Conservation (phyloP, 2,329 filamentous ascomycete species). For the Neofusicoccum ribis region DNA sequence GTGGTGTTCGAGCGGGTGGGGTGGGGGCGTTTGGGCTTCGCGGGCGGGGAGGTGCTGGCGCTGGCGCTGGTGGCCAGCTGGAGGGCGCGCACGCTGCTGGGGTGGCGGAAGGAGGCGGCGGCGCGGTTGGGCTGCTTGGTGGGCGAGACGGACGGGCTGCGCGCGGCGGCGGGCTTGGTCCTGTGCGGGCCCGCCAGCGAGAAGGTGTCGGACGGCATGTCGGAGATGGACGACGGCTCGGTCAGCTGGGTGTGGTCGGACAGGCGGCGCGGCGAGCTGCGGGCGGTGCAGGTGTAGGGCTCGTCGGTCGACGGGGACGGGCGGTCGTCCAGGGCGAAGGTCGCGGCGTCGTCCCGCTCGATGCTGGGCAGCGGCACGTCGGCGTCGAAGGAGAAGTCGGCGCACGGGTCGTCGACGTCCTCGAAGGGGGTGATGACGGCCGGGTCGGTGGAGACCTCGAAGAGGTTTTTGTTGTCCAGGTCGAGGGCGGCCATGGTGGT, state of each 20-base stretch:
- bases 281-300: neutral
- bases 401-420: conserved; percentile 31
- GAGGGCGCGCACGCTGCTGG: neutral
- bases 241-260: conserved; percentile 6
- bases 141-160: conserved; percentile 2
- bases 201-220: conserved; percentile 10
- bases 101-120: neutral
- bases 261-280: neutral
- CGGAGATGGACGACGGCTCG: conserved; percentile 5
- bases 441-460: neutral
- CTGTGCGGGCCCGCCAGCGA: neutral
- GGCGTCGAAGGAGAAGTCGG: conserved; percentile 31
- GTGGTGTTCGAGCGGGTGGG: neutral
- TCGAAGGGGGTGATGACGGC: conserved; percentile 4
- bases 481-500: neutral
- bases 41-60: neutral
- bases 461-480: neutral
- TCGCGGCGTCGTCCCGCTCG: conserved; percentile 30
- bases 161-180: neutral
- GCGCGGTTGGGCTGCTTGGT: neutral
- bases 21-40: neutral
- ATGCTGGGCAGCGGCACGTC: conserved; percentile 35
- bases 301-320: neutral
- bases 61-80: neutral
- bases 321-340: conserved; percentile 10